Conservation (phyloP, 768 basidiomycete genomes). For the Wakefieldia striispora region DNA sequence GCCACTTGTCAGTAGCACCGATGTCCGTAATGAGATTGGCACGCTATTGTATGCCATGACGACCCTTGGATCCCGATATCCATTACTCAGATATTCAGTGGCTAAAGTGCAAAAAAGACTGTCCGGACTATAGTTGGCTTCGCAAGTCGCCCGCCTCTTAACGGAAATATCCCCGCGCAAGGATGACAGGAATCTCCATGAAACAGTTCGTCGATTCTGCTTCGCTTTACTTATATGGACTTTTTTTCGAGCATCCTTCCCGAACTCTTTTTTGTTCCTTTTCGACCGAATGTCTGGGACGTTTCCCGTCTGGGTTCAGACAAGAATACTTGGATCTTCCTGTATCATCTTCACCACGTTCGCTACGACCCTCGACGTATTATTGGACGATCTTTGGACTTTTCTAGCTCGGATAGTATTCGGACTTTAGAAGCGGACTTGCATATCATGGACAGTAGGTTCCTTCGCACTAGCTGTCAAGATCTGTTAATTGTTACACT, state of each 20-base stretch:
- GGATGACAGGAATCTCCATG: background rate
- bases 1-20: conserved; percentile 55
- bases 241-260: conserved; percentile 7
- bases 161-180: background rate
- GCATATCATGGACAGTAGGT: conserved; percentile 15
- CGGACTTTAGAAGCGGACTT: conserved; percentile 30
- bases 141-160: conserved; percentile 4
- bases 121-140: conserved; percentile 24
- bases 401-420: conserved; percentile 14
- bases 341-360: conserved; percentile 19
- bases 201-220: background rate
- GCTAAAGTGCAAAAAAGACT: conserved; percentile 33
- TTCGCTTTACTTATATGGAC: conserved; percentile 9
- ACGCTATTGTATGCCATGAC: conserved; percentile 64
- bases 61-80: conserved; percentile 57
- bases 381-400: conserved; percentile 23
- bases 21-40: conserved; percentile 60
- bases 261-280: background rate
- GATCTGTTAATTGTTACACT: conserved; percentile 28
- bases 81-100: conserved; percentile 44
- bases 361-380: conserved; percentile 23
- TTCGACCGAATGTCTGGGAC: conserved; percentile 5
- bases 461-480: conserved; percentile 11
- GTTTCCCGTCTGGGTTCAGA: conserved; percentile 6
- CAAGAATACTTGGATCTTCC: conserved; percentile 8